These are phyloP conservation scores for Salix brachista DNA, from an alignment of 345 rosid species.

Conservation along the genomic window DNA sequence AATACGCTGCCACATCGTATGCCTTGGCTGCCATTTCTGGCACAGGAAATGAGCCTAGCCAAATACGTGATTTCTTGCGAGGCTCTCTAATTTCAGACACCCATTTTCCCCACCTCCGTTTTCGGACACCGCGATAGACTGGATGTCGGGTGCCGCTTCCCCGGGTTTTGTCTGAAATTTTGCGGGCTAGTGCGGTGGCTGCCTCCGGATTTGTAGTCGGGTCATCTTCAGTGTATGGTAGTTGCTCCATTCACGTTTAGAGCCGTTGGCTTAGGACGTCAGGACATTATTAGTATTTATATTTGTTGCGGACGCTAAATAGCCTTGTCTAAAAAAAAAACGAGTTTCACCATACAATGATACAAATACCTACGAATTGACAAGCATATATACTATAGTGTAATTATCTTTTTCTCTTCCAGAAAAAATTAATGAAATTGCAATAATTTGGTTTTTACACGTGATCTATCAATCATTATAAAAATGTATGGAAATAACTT, in stretches of 20 bases:
- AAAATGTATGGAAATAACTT: too few species aligned
- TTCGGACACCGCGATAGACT: constrained; percentile 64
- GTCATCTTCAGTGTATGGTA: constrained; percentile 37
- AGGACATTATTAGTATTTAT: constrained; percentile 20
- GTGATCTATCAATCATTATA: too few species aligned
- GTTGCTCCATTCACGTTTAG: constrained; percentile 42
- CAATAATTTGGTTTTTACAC: too few species aligned
- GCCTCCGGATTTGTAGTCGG: not conserved
- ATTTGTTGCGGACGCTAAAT: constrained; percentile 1
- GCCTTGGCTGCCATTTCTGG: constrained; percentile 95
- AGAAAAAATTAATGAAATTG: too few species aligned
- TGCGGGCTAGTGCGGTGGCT: constrained; percentile 9
- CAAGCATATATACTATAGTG: not conserved
- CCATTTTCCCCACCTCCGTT: constrained; percentile 90
- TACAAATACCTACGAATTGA: too few species aligned
- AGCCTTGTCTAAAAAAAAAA: not conserved
- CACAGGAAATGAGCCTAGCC: constrained; percentile 76
- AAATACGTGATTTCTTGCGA: constrained; percentile 71
- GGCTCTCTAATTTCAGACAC: constrained; percentile 92
- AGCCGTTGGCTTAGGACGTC: constrained; percentile 12
- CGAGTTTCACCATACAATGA: too few species aligned
- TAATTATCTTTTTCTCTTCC: too few species aligned
- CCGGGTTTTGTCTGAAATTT: constrained; percentile 2
- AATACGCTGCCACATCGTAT: constrained; percentile 71
- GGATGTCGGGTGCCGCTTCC: constrained; percentile 53